A percentile compares a stretch with the other conserved stretches of the same genome.
phyloP scores from a whole-genome alignment of 495 filamentous ascomycete species.

The Apiosordaria backusii region DNA sequence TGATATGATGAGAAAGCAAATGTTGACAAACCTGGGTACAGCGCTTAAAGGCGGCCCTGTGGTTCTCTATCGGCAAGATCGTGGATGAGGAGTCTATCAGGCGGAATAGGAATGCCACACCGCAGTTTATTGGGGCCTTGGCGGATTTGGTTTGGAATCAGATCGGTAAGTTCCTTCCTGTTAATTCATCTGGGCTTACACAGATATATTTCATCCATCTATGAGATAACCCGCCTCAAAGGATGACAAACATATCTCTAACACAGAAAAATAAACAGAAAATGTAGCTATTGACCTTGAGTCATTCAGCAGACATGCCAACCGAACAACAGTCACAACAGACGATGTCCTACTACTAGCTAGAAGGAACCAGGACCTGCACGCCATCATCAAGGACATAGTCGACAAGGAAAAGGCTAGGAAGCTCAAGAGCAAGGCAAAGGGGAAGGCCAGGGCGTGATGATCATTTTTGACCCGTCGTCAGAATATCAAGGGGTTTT shows the following conservation, averaged over 20 bases:
- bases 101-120: conserved; percentile 79
- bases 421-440: conserved; percentile 35
- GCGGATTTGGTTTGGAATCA: conserved; percentile 91
- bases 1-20: background rate
- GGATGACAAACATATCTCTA: too few species aligned
- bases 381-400: conserved; percentile 64
- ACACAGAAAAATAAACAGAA: conserved; percentile 47
- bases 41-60: conserved; percentile 92
- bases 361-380: conserved; percentile 79
- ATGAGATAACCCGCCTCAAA: too few species aligned
- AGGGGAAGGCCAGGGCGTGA: conserved; percentile 5
- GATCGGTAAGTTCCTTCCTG: conserved; percentile 59
- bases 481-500: background rate
- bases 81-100: conserved; percentile 80
- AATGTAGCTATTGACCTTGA: conserved; percentile 73
- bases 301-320: conserved; percentile 84
- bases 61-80: conserved; percentile 83
- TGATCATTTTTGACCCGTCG: background rate
- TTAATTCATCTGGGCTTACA: background rate
- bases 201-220: background rate
- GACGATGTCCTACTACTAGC: conserved; percentile 86
- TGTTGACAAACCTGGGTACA: conserved; percentile 32
- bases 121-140: conserved; percentile 90
- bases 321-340: conserved; percentile 71
- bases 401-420: conserved; percentile 56